phyloP scores from a whole-genome alignment of 495 filamentous ascomycete species.

The Pseudotulostoma volvatum region DNA sequence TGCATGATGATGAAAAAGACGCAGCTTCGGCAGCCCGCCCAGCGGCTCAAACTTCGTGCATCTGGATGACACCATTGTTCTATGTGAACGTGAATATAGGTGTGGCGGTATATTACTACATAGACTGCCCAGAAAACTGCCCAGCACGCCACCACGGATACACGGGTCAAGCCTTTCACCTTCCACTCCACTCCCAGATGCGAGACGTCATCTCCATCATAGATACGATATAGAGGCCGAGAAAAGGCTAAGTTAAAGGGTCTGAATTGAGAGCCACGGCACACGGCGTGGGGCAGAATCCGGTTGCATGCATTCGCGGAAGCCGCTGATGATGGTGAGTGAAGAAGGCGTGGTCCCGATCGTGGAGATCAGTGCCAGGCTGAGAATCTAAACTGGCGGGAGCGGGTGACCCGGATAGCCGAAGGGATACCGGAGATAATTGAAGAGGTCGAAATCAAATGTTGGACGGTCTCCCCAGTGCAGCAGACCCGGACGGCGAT shows the following conservation, averaged over 20 bases:
- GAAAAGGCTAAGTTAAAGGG: constrained; percentile 69
- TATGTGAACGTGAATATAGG: constrained; percentile 72
- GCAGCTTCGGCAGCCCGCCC: constrained; percentile 61
- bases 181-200: constrained; percentile 65
- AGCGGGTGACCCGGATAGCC: constrained; percentile 67
- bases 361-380: constrained; percentile 81
- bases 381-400: constrained; percentile 66
- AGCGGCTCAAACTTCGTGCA: constrained; percentile 85
- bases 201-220: constrained; percentile 87
- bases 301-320: constrained; percentile 71
- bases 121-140: constrained; percentile 70
- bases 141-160: constrained; percentile 77
- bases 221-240: constrained; percentile 77
- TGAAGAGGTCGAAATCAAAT: constrained; percentile 78
- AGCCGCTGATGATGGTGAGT: constrained; percentile 74
- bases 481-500: no score
- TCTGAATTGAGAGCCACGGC: constrained; percentile 59
- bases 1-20: constrained; percentile 76
- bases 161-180: constrained; percentile 70
- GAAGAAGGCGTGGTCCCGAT: constrained; percentile 78
- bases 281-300: constrained; percentile 58
- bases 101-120: constrained; percentile 68
- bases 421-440: constrained; percentile 75
- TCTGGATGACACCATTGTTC: constrained; percentile 82
- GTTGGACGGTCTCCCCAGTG: constrained; percentile 37